Evolutionary conservation across 345 rosid genomes (phyloP), one percentile per base, ranked within the genome.

Genomic region (Litchi chinensis): DNA sequence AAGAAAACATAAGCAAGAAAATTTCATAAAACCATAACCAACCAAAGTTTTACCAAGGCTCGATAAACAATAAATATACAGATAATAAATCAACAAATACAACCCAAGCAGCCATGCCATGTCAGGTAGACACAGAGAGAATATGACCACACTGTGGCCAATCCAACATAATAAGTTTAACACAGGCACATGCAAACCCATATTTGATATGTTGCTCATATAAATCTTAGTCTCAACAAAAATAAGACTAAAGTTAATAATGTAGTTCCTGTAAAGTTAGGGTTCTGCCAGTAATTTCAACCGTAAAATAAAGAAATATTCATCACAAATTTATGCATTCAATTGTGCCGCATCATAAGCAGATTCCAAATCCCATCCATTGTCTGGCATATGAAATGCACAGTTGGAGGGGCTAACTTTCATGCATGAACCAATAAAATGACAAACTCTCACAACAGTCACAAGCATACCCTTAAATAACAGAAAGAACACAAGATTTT

Each of bases 1-100:
- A 78, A 65, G 54, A 64, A 19, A 75, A 85, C 39, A 59, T 70
- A 19, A 10, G 21, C 21, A 76, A 72, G 5, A 77, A 32, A 22
- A 66, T n/a, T 73, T 59, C 28, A 50, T 32, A 18, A 76, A 13
- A 32, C 10, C 57, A 64, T 64, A 26, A 65, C 28, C 21, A 65
- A 24, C 54, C 24, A 4, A 18, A 63, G 12, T 70, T 11, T 56
- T 46, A n/a, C 24, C 10, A 79, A 73, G 46, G 71, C 16, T 5
- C 12, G 73, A 62, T 3, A 82, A 57, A 65, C 75, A 26, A 48
- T 21, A 21, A 79, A 70, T 56, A 0, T 19, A 71, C 39, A 48
- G 60, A 40, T 26, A 3, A 75, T 70, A 39, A 63, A 46, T 21
- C 56, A 64, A 63, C 62, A 18, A 18, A 48, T 16, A 66, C 24